Conservation (phyloP, 345 rosid genomes). For the Camelina neglecta region DNA sequence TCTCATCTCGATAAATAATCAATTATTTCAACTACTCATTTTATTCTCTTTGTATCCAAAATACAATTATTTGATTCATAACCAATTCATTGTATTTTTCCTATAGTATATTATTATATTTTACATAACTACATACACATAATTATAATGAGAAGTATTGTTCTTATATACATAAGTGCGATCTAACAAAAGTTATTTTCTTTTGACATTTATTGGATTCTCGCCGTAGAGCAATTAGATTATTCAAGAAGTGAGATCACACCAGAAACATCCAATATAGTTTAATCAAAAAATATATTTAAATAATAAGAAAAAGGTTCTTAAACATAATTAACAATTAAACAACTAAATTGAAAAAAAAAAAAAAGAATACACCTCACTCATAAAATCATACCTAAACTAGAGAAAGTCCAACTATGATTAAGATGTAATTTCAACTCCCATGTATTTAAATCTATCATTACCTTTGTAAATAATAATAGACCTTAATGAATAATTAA, state of each 20-base stretch:
- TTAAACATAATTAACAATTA: constrained; percentile 8
- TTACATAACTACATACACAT: background rate
- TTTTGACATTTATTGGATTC: background rate
- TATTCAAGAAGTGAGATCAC: background rate
- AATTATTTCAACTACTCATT: background rate
- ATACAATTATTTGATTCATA: background rate
- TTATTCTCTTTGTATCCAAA: background rate
- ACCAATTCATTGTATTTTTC: background rate
- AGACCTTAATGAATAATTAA: background rate
- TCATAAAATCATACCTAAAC: constrained; percentile 8
- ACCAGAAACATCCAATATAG: constrained; percentile 12
- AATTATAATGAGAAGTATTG: background rate
- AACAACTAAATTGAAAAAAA: constrained; percentile 17
- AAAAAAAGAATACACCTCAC: background rate
- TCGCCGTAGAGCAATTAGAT: constrained; percentile 8
- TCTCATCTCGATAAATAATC: background rate
- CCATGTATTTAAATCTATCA: background rate
- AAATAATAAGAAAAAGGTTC: background rate
- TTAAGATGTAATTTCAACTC: constrained; percentile 37
- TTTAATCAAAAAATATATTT: background rate
- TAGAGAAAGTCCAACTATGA: constrained; percentile 31
- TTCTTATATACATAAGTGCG: background rate
- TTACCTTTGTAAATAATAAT: background rate
- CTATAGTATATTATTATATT: background rate
- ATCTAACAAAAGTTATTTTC: too few relatives aligned